A percentile compares a stretch with the other conserved stretches of the same genome.
Conservation (phyloP, 257 asterid genomes). For the Capsicum pubescens region DNA sequence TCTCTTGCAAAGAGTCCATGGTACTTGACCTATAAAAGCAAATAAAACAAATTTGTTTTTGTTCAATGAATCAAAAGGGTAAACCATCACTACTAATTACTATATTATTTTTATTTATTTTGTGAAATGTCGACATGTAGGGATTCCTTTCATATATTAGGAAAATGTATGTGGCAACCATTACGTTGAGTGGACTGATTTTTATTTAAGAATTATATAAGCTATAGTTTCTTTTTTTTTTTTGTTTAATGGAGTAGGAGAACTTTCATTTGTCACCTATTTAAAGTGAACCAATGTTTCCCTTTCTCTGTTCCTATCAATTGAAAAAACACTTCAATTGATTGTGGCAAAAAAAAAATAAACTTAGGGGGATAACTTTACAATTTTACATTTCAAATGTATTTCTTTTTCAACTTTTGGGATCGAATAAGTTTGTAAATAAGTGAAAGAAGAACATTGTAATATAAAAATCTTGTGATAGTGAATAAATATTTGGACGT, state of each 20-base stretch:
- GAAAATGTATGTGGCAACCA: slow-evolving; percentile 12
- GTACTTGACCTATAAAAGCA: neutral
- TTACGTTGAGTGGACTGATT: neutral
- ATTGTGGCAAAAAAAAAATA: neutral
- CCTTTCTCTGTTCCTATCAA: slow-evolving; percentile 1
- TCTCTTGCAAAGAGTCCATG: neutral
- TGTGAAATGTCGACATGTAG: neutral
- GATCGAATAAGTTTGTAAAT: too few species aligned
- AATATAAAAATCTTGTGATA: too few species aligned
- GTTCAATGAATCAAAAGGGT: slow-evolving; percentile 14
- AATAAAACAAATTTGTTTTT: neutral
- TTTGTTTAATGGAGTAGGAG: slow-evolving; percentile 20
- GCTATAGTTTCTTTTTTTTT: neutral
- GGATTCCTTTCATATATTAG: slow-evolving; percentile 19
- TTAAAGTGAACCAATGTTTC: slow-evolving; percentile 4
- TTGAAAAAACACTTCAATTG: neutral
- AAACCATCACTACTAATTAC: neutral
- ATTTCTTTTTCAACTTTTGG: too few species aligned
- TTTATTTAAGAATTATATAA: neutral
- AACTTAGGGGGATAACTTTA: neutral
- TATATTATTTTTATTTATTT: neutral
- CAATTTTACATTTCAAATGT: neutral
- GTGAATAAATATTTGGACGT: too few species aligned
- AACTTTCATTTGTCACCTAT: slow-evolving; percentile 27
- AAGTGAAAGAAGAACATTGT: too few species aligned